phyloP scores from a whole-genome alignment of 257 asterid genomes.

The Solanum pimpinellifolium region DNA sequence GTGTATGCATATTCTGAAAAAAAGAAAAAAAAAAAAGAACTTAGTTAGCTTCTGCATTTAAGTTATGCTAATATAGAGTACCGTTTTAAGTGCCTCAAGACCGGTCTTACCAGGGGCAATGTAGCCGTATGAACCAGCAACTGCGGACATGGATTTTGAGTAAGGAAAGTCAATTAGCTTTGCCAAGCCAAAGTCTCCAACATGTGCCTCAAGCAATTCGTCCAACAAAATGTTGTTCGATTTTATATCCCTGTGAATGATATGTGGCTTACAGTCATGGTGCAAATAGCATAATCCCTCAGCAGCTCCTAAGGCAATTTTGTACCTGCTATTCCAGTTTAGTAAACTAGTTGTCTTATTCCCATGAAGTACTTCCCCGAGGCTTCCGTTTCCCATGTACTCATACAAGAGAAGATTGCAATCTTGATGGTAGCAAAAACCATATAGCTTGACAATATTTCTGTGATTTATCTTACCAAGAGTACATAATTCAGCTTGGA shows the following conservation, averaged over 20 bases:
- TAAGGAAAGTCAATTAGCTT: slow-evolving; percentile 61
- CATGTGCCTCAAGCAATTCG: slow-evolving; percentile 66
- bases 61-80: not conserved
- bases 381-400: slow-evolving; percentile 79
- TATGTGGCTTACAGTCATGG: slow-evolving; percentile 72
- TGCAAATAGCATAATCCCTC: slow-evolving; percentile 80
- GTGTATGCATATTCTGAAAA: slow-evolving; percentile 87
- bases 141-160: slow-evolving; percentile 87
- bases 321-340: slow-evolving; percentile 62
- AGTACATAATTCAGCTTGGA: slow-evolving; percentile 79
- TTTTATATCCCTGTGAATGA: slow-evolving; percentile 76
- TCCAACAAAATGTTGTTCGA: slow-evolving; percentile 80
- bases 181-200: slow-evolving; percentile 88
- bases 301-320: slow-evolving; percentile 79
- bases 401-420: slow-evolving; percentile 63
- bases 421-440: slow-evolving; percentile 73
- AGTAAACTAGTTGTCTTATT: slow-evolving; percentile 25
- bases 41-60: not conserved
- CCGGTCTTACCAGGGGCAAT: slow-evolving; percentile 75
- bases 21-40: not conserved
- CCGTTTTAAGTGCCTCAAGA: not conserved
- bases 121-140: slow-evolving; percentile 93
- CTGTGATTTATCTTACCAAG: slow-evolving; percentile 74
- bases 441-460: slow-evolving; percentile 62
- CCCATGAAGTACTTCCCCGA: slow-evolving; percentile 61